Conservation (phyloP, 352 stramenopile genomes). For the Phytophthora melonis region DNA sequence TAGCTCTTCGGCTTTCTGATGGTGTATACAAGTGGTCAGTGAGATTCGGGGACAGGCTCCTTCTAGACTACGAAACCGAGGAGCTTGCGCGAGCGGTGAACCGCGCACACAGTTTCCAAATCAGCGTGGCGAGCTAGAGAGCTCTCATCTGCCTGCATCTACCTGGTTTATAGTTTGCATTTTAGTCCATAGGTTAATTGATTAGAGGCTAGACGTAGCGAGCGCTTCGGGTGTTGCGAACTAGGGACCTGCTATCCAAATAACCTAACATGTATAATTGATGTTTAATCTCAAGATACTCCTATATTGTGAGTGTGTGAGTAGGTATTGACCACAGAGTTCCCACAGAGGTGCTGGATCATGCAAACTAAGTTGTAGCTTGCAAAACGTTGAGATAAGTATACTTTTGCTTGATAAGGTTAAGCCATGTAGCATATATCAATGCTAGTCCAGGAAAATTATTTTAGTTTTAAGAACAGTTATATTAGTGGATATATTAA, state of each 20-base stretch:
- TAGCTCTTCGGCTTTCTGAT: neutral
- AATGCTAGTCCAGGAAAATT: neutral
- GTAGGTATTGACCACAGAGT: neutral
- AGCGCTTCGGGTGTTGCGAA: slow-evolving; percentile 5
- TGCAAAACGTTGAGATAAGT: neutral
- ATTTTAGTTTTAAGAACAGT: neutral
- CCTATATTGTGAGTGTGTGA: neutral
- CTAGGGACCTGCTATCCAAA: slow-evolving; percentile 14
- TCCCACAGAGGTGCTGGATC: neutral
- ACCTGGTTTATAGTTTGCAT: neutral
- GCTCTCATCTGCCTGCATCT: neutral
- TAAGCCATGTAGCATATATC: neutral
- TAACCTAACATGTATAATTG: neutral
- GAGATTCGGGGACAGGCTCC: neutral
- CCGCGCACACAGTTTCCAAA: neutral
- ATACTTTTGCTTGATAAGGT: neutral
- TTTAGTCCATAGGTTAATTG: neutral
- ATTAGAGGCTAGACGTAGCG: slow-evolving; percentile 18
- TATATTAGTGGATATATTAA: neutral
- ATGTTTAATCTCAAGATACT: neutral
- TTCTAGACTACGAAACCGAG: neutral
- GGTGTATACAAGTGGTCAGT: neutral
- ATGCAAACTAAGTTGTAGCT: neutral
- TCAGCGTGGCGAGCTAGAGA: neutral
- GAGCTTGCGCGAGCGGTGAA: neutral